A percentile compares a stretch with the other conserved stretches of the same genome.
phyloP scores from a whole-genome alignment of 192 early-diverging fungal species.

The Rhizophlyctis rosea region DNA sequence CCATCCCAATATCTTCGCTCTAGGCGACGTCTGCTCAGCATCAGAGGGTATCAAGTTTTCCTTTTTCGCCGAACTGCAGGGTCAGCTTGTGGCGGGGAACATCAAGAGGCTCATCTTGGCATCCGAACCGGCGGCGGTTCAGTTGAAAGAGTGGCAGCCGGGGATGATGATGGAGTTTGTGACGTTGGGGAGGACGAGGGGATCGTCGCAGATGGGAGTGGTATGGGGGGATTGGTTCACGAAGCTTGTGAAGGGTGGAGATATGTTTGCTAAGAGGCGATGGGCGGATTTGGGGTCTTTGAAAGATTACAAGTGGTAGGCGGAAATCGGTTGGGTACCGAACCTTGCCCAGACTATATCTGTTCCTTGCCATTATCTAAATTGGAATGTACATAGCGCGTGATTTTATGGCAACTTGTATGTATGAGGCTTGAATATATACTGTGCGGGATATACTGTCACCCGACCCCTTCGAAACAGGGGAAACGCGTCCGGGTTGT shows the following conservation, averaged over 20 bases:
- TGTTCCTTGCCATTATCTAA: too few species aligned
- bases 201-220: conserved; percentile 23
- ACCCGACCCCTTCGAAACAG: too few species aligned
- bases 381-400: too few species aligned
- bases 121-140: background rate
- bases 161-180: conserved; percentile 6
- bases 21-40: conserved; percentile 67
- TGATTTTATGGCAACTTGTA: too few species aligned
- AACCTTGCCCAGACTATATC: too few species aligned
- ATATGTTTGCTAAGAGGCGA: conserved; percentile 12
- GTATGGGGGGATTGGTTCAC: conserved; percentile 26
- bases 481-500: too few species aligned
- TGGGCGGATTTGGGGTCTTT: conserved; percentile 21
- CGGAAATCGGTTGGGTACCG: too few species aligned
- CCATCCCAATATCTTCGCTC: conserved; percentile 67
- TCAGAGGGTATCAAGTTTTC: conserved; percentile 38
- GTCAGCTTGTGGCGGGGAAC: conserved; percentile 21
- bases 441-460: too few species aligned
- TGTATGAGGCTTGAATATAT: too few species aligned
- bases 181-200: conserved; percentile 29
- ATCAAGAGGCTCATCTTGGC: conserved; percentile 22
- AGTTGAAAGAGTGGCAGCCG: background rate
- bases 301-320: too few species aligned
- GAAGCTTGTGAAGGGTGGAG: conserved; percentile 17
- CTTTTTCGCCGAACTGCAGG: conserved; percentile 15